Evolutionary conservation across 495 filamentous ascomycete genomes (phyloP).

Genomic region (Hypomontagnella monticulosa): DNA sequence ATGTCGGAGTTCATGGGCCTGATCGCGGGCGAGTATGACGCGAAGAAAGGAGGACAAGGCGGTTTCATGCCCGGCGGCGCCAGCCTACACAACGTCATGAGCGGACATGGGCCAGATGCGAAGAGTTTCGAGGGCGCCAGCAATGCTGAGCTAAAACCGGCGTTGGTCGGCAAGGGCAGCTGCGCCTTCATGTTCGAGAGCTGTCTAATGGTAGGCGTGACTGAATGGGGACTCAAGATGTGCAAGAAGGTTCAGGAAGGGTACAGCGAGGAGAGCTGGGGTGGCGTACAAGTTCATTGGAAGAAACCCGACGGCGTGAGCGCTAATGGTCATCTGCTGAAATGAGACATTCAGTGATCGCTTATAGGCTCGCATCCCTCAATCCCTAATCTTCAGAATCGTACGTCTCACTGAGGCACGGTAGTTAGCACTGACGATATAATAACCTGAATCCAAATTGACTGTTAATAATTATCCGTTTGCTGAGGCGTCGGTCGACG

Average conservation of each 20-base stretch:
- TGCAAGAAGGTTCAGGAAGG: conserved; percentile 85
- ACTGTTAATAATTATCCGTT: too few relatives aligned
- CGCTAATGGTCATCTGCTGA: conserved; percentile 37
- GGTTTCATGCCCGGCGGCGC: conserved; percentile 70
- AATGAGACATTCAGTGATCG: conserved; percentile 6
- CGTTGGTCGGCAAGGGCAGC: conserved; percentile 64
- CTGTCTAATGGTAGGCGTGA: conserved; percentile 87
- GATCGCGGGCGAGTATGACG: conserved; percentile 71
- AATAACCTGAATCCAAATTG: too few relatives aligned
- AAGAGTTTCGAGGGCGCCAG: conserved; percentile 72
- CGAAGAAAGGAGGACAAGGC: conserved; percentile 58
- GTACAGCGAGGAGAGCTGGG: conserved; percentile 90
- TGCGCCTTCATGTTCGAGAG: conserved; percentile 77
- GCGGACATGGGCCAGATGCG: conserved; percentile 67
- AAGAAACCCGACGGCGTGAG: conserved; percentile 60
- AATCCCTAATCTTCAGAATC: too few relatives aligned
- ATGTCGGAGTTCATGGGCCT: conserved; percentile 90
- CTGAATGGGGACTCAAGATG: conserved; percentile 86
- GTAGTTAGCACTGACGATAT: too few relatives aligned
- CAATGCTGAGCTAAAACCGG: conserved; percentile 62
- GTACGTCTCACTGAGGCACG: too few relatives aligned
- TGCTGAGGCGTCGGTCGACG: too few relatives aligned
- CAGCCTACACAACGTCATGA: conserved; percentile 68
- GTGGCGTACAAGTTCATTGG: conserved; percentile 80
- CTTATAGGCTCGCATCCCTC: not conserved